Conservation (phyloP, 257 asterid genomes). For the Solanum paucissectum region DNA sequence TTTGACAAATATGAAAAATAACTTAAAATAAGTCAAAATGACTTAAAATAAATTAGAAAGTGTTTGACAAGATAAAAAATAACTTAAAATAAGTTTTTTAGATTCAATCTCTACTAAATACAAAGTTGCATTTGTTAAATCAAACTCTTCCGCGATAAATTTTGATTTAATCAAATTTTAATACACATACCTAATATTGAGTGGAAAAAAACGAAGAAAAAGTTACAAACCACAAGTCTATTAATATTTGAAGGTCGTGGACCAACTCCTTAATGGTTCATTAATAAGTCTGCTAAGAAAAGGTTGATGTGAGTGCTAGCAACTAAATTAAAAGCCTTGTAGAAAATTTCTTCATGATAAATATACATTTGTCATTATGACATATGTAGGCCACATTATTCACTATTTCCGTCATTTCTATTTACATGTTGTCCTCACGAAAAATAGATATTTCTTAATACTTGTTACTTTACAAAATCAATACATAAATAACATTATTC, state of each 20-base stretch:
- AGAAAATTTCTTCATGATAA: neutral
- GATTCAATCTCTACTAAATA: neutral
- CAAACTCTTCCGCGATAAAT: accelerated
- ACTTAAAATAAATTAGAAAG: too few relatives aligned
- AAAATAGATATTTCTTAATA: too few relatives aligned
- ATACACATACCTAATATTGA: neutral
- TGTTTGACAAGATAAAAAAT: too few relatives aligned
- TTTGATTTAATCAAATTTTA: neutral
- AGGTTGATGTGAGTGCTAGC: neutral
- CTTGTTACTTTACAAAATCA: too few relatives aligned
- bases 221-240: neutral
- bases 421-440: accelerated
- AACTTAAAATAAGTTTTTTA: too few relatives aligned
- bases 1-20: too few relatives aligned
- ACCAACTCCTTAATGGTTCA: neutral
- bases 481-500: too few relatives aligned
- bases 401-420: too few relatives aligned
- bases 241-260: neutral
- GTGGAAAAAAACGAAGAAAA: neutral
- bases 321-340: neutral
- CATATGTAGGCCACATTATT: neutral
- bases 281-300: neutral
- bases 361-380: neutral
- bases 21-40: too few relatives aligned
- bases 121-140: neutral